A percentile compares a stretch with the other conserved stretches of the same genome.
phyloP scores from a whole-genome alignment of 2,329 filamentous ascomycete species.

The Leptographium lundbergii region DNA sequence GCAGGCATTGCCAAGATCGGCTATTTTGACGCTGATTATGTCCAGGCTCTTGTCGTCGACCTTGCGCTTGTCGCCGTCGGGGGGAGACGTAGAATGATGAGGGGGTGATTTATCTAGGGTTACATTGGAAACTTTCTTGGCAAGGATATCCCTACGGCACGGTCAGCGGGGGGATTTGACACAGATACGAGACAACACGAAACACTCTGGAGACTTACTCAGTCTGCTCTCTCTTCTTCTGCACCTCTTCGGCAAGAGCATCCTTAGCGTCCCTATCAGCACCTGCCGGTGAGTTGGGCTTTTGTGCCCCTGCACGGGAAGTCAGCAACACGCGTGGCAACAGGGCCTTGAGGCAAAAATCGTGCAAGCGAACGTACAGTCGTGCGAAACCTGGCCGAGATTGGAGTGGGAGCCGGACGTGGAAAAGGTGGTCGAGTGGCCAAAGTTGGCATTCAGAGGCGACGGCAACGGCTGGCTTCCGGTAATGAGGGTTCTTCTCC shows the following conservation, averaged over 20 bases:
- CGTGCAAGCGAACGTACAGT: constrained; percentile 22
- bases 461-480: constrained; percentile 93
- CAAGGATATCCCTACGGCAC: constrained; percentile 61
- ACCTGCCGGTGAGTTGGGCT: not conserved
- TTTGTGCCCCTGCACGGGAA: not conserved
- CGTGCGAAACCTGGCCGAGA: constrained; percentile 72
- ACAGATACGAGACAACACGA: not conserved
- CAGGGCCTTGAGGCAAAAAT: not conserved
- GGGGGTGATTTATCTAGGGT: constrained; percentile 60
- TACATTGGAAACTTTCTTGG: constrained; percentile 87
- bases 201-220: constrained; percentile 49
- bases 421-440: constrained; percentile 58
- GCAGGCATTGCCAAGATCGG: constrained; percentile 93
- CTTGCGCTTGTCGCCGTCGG: constrained; percentile 47
- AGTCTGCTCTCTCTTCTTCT: constrained; percentile 83
- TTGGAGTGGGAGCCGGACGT: constrained; percentile 56
- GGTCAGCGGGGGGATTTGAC: not conserved
- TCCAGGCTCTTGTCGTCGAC: constrained; percentile 47
- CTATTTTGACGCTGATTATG: constrained; percentile 97
- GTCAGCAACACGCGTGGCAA: not conserved
- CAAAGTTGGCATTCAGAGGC: constrained; percentile 86
- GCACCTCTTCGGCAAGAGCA: constrained; percentile 37
- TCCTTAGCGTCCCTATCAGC: constrained; percentile 29
- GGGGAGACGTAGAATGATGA: not conserved
- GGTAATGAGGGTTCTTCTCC: constrained; percentile 87